Evolutionary conservation across 1,284 basidiomycete species (phyloP), one percentile per base, ranked within the genome.

Genomic region (Ceratobasidium sp.): DNA sequence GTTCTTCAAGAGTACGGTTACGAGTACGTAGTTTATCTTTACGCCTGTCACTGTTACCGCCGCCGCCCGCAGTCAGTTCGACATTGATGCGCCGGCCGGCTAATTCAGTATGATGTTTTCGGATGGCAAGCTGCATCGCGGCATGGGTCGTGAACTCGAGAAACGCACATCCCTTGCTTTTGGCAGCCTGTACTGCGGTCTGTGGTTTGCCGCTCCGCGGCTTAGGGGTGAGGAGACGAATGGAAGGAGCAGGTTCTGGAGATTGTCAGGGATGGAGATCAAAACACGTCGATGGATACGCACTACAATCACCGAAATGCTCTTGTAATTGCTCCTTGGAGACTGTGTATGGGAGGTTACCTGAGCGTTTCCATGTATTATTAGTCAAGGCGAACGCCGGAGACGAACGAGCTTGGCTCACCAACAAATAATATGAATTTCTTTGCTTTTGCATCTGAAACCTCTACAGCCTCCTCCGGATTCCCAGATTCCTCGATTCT

Each of bases 51-150:
- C 91, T 85, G 78, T 91, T 92, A 0, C 96, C 96, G 2, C 96
- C 96, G 10, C 96, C 96, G 2, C 96, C 96, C 0, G 93, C 94
- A 1, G 96, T 97, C 39, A 98, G 84, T 80, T 98, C 96, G 39
- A 98, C 94, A 76, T 97, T 97, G 79, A 98, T 94, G 79, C 87
- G 86, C 21, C 95, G 87, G 2, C 90, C 90, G 18, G 92, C 89
- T n/a, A 97, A 84, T 71, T 87, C 85, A 16, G 93, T 91, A 75
- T 96, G 93, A 79, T 98, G 96, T 53, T 97, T 81, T 77, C 92
- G 91, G 32, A 98, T 85, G 12, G 89, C 94, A 77, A 92, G 88
- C 77, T 97, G 96, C 43, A 97, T 84, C 0, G 89, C 88, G 61
- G 86, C 85, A 18, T 87, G 85, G 72, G 88, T 85, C 1, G 84